Evolutionary conservation across 805 yeast genomes (phyloP), one percentile per base, ranked within the genome.

Genomic region (Limtongia smithiae): DNA sequence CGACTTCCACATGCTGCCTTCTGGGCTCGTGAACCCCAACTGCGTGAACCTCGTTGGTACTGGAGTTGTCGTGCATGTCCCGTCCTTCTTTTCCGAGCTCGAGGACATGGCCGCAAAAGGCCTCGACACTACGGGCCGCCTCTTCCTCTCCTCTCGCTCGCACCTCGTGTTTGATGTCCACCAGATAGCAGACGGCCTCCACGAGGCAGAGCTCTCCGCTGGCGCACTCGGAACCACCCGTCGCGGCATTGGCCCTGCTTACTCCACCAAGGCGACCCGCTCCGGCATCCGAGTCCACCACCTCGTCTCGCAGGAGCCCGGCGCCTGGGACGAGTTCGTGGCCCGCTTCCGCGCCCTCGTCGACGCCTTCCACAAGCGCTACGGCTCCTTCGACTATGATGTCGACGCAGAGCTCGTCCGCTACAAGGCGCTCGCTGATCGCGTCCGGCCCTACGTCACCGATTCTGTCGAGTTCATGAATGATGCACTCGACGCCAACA

Each of bases 1-100:
- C 67, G 98, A 93, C 69, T 93, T 93, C 83, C 98, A 93, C 73
- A 91, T 93, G 96, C 79, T 93, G 56, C 98, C 98, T 17, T 87
- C 96, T 8, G 98, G 98, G n/a, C 78, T 93, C 57, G 95, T 93
- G 52, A 93, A 93, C 68, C 89, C 93, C 54, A 83, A 85, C 50
- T 93, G 98, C 72, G 71, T 76, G 62, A 93, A 93, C 71, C 72
- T 93, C 61, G 79, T 93, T 60, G 98, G 98, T 52, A 83, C 91
- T 27, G 98, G 98, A 67, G 98, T 93, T 40, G 98, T 93, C 55
- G 78, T 93, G 60, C 97, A 93, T 68, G 79, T 93, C 42, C 97
- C 97, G 36, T 87, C 96, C 0, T 82, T 93, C 61, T 93, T 93
- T 64, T 76, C 79, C 60, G 98, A 93, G 71, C 79, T 93, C 66